Base-by-base conservation (phyloP, 116 monocot species). In the Papilionanthe hybrid region DNA sequence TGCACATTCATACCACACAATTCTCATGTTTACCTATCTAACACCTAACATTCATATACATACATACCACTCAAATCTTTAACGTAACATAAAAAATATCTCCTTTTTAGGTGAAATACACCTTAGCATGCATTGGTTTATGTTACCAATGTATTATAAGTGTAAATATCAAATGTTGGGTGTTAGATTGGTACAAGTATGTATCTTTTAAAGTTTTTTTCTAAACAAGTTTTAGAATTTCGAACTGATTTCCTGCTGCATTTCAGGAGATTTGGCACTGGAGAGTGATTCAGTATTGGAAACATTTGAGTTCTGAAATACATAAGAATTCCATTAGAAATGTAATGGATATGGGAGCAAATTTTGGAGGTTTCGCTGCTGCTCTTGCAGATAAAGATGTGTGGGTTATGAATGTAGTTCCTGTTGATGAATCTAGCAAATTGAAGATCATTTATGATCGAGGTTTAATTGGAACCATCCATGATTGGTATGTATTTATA, bases 371-470 rank as follows among this genome's bases (percentile, higher is more conserved):
- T 20, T 95, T 95, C 89, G 95, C 89, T 60, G 90, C 95, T 77
- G 81, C 95, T 23, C 82, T 95, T 17, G 32, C 72, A 63, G 81
- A 89, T 78, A 89, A 86, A 80, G 84, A 89, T 84, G 89, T 92
- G 23, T 95, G 95, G 95, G 95, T 95, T 60, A 95, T 95, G 95
- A 95, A 95, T 82, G 89, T 95, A 76, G 66, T 91, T 83, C 85
- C 89, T 76, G 88, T 84, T 48, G 85, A 79, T 42, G 86, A 92
- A 65, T 87, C 89, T 66, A 77, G 81, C 69, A 95, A 92, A 83
- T 72, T 95, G 82, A 95, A 95, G 83, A 85, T 95, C 9, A 87
- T 95, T 13, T 95, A 95, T 78, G 92, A 95, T 79, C 83, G 95
- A 63, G 95, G 95, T 80, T 83, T 92, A 79, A 85, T 95, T 48